Evolutionary conservation across 495 filamentous ascomycete genomes (phyloP).

Genomic region (Aspergillus sclerotiicarbonarius): DNA sequence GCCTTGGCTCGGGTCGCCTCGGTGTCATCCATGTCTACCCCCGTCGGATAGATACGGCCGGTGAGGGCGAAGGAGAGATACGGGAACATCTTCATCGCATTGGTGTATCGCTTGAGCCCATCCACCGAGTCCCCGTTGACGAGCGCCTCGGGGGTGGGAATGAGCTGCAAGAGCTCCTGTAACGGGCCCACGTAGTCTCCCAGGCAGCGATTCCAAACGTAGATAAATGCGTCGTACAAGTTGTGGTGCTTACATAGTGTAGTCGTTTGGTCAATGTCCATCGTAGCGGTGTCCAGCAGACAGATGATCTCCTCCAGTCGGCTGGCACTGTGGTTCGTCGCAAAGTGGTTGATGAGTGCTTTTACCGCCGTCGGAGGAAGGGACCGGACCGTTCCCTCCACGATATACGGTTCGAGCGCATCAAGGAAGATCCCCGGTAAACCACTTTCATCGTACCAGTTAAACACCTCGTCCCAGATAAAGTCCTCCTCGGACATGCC

Average conservation of each 20-base stretch:
- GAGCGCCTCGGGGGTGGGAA: constrained; percentile 41
- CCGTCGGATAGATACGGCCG: constrained; percentile 85
- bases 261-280: constrained; percentile 93
- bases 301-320: constrained; percentile 95
- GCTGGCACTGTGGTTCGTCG: constrained; percentile 64
- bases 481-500: constrained; percentile 74
- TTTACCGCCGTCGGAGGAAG: constrained; percentile 86
- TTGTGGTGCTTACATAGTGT: constrained; percentile 84
- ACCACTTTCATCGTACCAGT: constrained; percentile 77
- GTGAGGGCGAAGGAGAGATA: constrained; percentile 94
- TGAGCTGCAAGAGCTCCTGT: constrained; percentile 74
- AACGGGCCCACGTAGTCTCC: constrained; percentile 87
- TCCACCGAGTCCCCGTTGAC: constrained; percentile 35
- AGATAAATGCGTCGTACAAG: constrained; percentile 93
- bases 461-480: constrained; percentile 87
- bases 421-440: constrained; percentile 77
- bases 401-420: constrained; percentile 78
- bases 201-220: constrained; percentile 92
- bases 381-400: constrained; percentile 69
- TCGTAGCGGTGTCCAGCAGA: constrained; percentile 80
- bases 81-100: constrained; percentile 89
- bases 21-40: constrained; percentile 64
- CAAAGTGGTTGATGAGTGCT: constrained; percentile 76
- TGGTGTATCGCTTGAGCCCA: constrained; percentile 43
- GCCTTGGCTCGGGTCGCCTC: constrained; percentile 75